phyloP scores from a whole-genome alignment of 2,329 filamentous ascomycete species.

The Phialophora expanda region DNA sequence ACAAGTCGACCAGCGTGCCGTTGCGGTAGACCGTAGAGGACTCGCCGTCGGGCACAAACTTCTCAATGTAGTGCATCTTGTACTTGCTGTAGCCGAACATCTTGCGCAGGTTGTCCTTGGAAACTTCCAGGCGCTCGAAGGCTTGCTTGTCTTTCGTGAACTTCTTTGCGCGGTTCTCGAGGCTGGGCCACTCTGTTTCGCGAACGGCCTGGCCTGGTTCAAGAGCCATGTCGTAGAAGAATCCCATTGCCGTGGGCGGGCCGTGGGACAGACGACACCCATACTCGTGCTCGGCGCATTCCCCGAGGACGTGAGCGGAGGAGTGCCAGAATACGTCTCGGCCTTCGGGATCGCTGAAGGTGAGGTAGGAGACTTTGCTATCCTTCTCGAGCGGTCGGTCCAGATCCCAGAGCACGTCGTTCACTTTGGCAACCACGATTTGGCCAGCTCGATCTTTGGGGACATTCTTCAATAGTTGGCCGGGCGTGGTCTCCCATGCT shows the following conservation, averaged over 20 bases:
- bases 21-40: slow-evolving; percentile 94
- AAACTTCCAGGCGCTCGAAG: slow-evolving; percentile 86
- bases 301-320: slow-evolving; percentile 92
- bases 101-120: slow-evolving; percentile 88
- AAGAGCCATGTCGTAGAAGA: slow-evolving; percentile 96
- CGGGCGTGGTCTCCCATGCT: slow-evolving; percentile 90
- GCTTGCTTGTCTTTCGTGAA: slow-evolving; percentile 97
- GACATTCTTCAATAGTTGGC: slow-evolving; percentile 76
- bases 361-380: slow-evolving; percentile 82
- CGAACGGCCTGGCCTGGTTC: slow-evolving; percentile 73
- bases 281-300: slow-evolving; percentile 87
- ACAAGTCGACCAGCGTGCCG: slow-evolving; percentile 92
- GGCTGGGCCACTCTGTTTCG: slow-evolving; percentile 78
- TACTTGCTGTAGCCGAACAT: slow-evolving; percentile 99
- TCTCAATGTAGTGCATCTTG: slow-evolving; percentile 96
- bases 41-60: slow-evolving; percentile 86
- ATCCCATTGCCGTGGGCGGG: slow-evolving; percentile 86
- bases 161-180: slow-evolving; percentile 78
- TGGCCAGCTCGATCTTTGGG: slow-evolving; percentile 84
- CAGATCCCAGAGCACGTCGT: slow-evolving; percentile 90
- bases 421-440: slow-evolving; percentile 80
- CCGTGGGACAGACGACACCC: slow-evolving; percentile 93
- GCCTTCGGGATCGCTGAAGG: slow-evolving; percentile 76
- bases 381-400: slow-evolving; percentile 86
- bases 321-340: slow-evolving; percentile 99